Percentiles rank a stretch among this genome's conserved stretches.
Conservation (phyloP, 495 filamentous ascomycete species). For the Usnea hakonensis region DNA sequence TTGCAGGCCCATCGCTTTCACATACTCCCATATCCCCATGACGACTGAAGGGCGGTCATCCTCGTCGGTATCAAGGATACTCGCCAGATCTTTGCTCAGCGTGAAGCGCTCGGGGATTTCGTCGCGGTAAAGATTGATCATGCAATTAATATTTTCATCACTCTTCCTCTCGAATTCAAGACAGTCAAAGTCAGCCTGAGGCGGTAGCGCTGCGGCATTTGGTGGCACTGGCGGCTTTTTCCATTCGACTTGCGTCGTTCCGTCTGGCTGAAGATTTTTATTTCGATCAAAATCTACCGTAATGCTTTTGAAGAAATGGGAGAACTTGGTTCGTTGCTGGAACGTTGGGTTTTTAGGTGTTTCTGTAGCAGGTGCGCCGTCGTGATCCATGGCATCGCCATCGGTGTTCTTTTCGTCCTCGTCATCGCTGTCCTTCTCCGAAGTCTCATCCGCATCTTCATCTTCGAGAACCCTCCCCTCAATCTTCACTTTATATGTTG, state of each 20-base stretch:
- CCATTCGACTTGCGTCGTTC: conserved; percentile 62
- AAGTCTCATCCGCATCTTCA: conserved; percentile 45
- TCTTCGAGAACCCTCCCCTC: conserved; percentile 84
- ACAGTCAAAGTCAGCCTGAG: conserved; percentile 73
- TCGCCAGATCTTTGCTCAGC: conserved; percentile 68
- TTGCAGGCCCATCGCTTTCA: conserved; percentile 73
- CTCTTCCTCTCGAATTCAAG: conserved; percentile 84
- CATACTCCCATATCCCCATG: conserved; percentile 92
- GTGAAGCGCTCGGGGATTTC: conserved; percentile 79
- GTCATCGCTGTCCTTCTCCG: conserved; percentile 51
- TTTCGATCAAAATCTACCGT: conserved; percentile 76
- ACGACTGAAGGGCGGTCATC: conserved; percentile 80
- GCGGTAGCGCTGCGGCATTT: conserved; percentile 39
- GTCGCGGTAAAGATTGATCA: conserved; percentile 76
- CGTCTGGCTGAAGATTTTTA: conserved; percentile 43
- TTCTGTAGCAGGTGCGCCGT: conserved; percentile 30
- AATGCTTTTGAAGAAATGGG: conserved; percentile 92
- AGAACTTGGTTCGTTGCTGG: conserved; percentile 54
- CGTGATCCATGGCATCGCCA: conserved; percentile 54
- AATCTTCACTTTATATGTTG: conserved; percentile 83
- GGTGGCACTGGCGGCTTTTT: conserved; percentile 55
- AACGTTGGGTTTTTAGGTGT: conserved; percentile 32
- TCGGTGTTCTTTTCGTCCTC: conserved; percentile 42
- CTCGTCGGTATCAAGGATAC: conserved; percentile 78
- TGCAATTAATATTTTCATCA: conserved; percentile 88